Evolutionary conservation across 148 eudicot genomes (phyloP), one percentile per base, ranked within the genome.

Genomic region (Nepenthes gracilis): DNA sequence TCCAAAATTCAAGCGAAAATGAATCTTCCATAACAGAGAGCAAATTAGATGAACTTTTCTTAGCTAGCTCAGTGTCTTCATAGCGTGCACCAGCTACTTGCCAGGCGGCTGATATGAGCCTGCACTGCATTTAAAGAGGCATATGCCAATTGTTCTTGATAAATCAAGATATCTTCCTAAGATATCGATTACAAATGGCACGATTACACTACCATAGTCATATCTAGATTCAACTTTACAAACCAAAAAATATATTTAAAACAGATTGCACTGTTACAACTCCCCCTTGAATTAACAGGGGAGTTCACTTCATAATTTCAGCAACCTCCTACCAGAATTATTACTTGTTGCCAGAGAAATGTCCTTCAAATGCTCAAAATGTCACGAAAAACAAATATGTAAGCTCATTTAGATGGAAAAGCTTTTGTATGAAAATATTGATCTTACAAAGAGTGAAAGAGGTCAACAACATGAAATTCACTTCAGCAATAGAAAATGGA

Each of bases 51-150:
- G 87, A 70, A 63, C 74, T 77, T 68, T 73, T 55, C 71, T 69
- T 70, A 15, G 76, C 68, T 69, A 85, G 71, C 55, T 80, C 85
- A 52, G 87, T 70, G 80, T 80, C 78, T 52, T 85, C 82, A 66
- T 80, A 89, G 43, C 85, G 80, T 58, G 74, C 73, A 54, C 96
- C 90, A 37, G 96, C 85, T 59, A 77, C 68, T 75, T 69, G 81
- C 96, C 96, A 89, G 64, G 84, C 93, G 73, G 79, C 81, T 43
- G 82, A 67, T 70, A 80, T 77, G 59, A 80, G 83, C 70, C 96
- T 89, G 71, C 75, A 77, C 12, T 50, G 48, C 2, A 40, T 40
- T 3, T 40, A 4, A 4, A 40, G 45, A 4, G 8, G 45, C 4
- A 40, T 40, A 40, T 3, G 45, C 45, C 0, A 1, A 35, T 15